These are phyloP conservation scores for Seiridium cupressi DNA, from an alignment of 2,329 filamentous ascomycete species.

Conservation along the genomic window DNA sequence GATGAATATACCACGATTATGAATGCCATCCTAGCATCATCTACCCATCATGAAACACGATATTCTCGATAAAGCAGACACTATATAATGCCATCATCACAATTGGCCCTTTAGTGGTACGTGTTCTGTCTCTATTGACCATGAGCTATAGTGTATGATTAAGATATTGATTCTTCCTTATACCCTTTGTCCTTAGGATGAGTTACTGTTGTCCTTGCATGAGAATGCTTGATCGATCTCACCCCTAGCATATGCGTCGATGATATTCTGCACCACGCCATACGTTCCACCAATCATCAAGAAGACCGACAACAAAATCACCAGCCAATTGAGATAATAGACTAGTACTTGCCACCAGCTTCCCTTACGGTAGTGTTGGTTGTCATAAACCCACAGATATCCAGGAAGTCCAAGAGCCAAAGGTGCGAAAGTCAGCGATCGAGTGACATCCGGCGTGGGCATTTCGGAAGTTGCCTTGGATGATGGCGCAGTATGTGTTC, in stretches of 20 bases:
- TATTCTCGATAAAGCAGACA: too few relatives aligned
- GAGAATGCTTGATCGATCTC: constrained; percentile 44
- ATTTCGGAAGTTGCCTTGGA: constrained; percentile 38
- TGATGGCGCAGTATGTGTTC: constrained; percentile 35
- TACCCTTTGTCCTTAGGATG: constrained; percentile 16
- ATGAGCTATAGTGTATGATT: too few relatives aligned
- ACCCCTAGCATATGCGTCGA: constrained; percentile 46
- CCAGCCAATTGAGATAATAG: constrained; percentile 31
- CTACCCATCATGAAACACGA: too few relatives aligned
- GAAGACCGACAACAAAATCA: constrained; percentile 34
- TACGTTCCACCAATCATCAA: constrained; percentile 39
- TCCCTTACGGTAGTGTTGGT: constrained; percentile 28
- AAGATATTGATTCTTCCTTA: background rate
- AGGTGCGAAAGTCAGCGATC: constrained; percentile 35
- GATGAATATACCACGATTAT: too few relatives aligned
- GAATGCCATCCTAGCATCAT: too few relatives aligned
- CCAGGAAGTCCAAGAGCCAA: constrained; percentile 32
- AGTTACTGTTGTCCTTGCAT: constrained; percentile 45
- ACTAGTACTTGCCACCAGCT: constrained; percentile 21
- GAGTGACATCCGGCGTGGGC: constrained; percentile 36
- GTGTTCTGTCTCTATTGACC: too few relatives aligned
- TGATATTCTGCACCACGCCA: constrained; percentile 48
- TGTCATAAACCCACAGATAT: constrained; percentile 34
- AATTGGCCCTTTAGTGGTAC: too few relatives aligned
- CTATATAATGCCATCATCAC: too few relatives aligned